Evolutionary conservation across 768 basidiomycete species (phyloP).

Genomic region (Boletus fagicola): DNA sequence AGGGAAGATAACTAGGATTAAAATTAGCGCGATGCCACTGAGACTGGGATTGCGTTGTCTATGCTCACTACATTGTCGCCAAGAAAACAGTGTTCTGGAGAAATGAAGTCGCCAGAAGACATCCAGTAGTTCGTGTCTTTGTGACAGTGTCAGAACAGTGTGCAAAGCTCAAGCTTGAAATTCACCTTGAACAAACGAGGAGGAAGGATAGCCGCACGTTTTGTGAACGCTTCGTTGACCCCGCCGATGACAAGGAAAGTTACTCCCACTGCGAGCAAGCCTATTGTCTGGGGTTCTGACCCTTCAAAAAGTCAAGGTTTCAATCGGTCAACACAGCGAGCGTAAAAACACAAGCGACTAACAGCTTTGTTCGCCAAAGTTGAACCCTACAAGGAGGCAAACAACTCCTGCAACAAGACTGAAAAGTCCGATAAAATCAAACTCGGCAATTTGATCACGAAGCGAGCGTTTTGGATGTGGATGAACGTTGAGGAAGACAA

Average conservation of each 20-base stretch:
- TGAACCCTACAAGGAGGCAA: constrained; percentile 70
- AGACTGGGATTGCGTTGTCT: neutral
- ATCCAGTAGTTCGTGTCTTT: constrained; percentile 66
- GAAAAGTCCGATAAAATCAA: constrained; percentile 68
- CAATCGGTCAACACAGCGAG: neutral
- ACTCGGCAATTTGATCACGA: constrained; percentile 53
- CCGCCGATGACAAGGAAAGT: constrained; percentile 47
- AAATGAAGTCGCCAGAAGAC: constrained; percentile 57
- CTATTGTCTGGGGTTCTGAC: constrained; percentile 55
- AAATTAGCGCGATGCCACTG: neutral
- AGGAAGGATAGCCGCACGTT: constrained; percentile 66
- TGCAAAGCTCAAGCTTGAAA: neutral
- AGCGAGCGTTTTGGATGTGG: constrained; percentile 61
- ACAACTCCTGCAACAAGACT: constrained; percentile 63
- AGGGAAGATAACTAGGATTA: constrained; percentile 53
- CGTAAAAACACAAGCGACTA: constrained; percentile 23
- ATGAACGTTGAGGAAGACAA: constrained; percentile 74
- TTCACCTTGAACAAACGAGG: constrained; percentile 68
- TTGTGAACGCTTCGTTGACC: constrained; percentile 60
- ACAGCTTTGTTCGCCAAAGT: constrained; percentile 66
- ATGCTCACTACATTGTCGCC: constrained; percentile 33
- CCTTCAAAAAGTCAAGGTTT: constrained; percentile 35
- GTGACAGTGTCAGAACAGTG: neutral
- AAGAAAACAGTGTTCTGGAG: constrained; percentile 65
- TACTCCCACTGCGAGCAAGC: constrained; percentile 53